Conservation (phyloP, 345 rosid species). For the Moringa oleifera region DNA sequence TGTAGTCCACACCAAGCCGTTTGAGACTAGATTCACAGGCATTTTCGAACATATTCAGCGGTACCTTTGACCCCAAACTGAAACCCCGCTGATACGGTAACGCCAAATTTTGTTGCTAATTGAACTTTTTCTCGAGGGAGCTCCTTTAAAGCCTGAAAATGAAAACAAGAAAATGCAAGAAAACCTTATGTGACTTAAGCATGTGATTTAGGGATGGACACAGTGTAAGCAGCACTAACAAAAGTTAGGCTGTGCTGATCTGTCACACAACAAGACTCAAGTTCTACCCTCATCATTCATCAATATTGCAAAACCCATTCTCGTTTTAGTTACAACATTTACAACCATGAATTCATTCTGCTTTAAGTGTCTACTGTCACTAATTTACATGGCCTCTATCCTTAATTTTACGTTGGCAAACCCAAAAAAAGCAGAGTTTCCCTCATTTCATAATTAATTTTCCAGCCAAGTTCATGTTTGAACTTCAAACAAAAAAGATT, state of each 20-base stretch:
- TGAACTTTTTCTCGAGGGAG: slow-evolving; percentile 47
- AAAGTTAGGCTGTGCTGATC: too few relatives aligned
- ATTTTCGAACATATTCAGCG: slow-evolving; percentile 40
- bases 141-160: slow-evolving; percentile 41
- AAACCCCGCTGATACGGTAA: slow-evolving; percentile 2
- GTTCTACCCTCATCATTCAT: too few relatives aligned
- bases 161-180: background rate
- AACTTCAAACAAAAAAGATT: background rate
- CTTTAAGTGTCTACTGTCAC: too few relatives aligned
- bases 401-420: too few relatives aligned
- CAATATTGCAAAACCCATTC: too few relatives aligned
- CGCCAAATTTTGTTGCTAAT: slow-evolving; percentile 50
- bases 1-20: slow-evolving; percentile 42
- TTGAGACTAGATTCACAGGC: slow-evolving; percentile 51
- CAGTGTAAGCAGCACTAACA: background rate
- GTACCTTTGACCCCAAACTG: slow-evolving; percentile 26
- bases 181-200: background rate
- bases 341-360: too few relatives aligned
- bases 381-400: too few relatives aligned
- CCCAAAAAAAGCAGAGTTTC: too few relatives aligned
- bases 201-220: background rate
- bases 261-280: background rate
- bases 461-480: background rate
- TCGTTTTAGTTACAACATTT: too few relatives aligned
- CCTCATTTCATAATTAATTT: too few relatives aligned